These are phyloP conservation scores for Alopecurus myosuroides DNA, from an alignment of 176 grass and related monocot species.

Conservation along the genomic window DNA sequence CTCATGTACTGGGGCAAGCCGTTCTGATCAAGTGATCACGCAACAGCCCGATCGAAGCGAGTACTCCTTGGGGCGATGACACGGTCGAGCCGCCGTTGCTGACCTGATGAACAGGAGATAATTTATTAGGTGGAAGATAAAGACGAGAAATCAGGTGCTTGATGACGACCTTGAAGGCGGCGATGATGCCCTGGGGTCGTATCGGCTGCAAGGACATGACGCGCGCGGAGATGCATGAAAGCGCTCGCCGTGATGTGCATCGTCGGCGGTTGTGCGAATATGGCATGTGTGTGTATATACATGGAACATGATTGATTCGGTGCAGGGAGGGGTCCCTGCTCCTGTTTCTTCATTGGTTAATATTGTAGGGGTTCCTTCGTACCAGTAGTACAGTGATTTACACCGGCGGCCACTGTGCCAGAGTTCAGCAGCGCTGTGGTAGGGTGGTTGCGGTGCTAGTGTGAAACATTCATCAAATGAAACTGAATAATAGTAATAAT, in stretches of 20 bases:
- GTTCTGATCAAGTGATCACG: constrained; percentile 29
- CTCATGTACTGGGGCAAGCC: constrained; percentile 92
- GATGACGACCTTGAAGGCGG: constrained; percentile 19
- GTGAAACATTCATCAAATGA: constrained; percentile 21
- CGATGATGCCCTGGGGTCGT: constrained; percentile 50
- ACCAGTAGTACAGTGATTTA: background rate
- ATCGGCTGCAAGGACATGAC: background rate
- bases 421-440: background rate
- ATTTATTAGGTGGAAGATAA: background rate
- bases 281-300: background rate
- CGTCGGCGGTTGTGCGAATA: background rate
- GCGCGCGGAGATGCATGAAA: background rate
- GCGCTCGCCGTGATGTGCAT: background rate
- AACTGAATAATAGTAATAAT: background rate
- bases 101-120: background rate
- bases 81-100: constrained; percentile 47
- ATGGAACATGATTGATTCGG: constrained; percentile 28
- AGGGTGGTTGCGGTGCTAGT: background rate
- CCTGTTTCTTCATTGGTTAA: constrained; percentile 43
- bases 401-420: background rate
- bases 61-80: background rate
- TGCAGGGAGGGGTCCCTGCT: background rate
- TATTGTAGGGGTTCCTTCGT: background rate
- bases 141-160: background rate
- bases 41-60: background rate